These are phyloP conservation scores for Isatis lusitanica DNA, from an alignment of 441 rosid species.

Conservation along the genomic window DNA sequence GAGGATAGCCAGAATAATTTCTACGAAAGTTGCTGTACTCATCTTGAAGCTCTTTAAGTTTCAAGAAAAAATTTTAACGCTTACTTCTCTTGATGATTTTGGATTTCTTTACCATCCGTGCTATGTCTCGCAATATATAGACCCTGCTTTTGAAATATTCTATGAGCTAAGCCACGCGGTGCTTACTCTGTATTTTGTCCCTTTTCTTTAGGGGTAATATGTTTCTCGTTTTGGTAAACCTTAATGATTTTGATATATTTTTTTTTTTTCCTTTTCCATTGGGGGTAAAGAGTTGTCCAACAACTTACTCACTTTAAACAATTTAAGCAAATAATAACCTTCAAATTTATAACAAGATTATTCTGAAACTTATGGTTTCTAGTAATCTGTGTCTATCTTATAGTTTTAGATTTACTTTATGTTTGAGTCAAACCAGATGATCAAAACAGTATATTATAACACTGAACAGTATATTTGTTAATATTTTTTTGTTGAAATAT, in stretches of 20 bases:
- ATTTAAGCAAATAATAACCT: not conserved
- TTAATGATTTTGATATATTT: not conserved
- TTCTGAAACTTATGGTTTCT: not conserved
- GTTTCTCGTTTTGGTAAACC: not conserved
- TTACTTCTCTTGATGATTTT: slow-evolving; percentile 4
- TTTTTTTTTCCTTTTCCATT: not conserved
- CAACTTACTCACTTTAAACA: not conserved
- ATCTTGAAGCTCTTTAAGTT: slow-evolving; percentile 21
- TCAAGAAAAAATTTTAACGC: not conserved
- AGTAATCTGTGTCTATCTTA: not conserved
- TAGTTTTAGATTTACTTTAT: not conserved
- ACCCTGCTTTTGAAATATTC: not conserved
- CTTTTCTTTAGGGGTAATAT: not conserved
- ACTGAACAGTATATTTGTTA: too few species aligned
- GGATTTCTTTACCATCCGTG: not conserved
- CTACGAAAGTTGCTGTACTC: slow-evolving; percentile 57
- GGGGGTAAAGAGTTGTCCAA: not conserved
- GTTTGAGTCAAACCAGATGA: not conserved
- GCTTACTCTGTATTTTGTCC: slow-evolving; percentile 13
- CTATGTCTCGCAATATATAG: slow-evolving; percentile 18
- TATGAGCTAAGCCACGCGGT: slow-evolving; percentile 28
- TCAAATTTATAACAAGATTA: not conserved
- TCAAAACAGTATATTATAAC: not conserved
- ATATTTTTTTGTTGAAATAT: too few species aligned
- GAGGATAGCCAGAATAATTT: slow-evolving; percentile 72